A percentile compares a stretch with the other conserved stretches of the same genome.
Evolutionary conservation across 148 eudicot genomes (phyloP).

Genomic region (Vaccinium darrowii): DNA sequence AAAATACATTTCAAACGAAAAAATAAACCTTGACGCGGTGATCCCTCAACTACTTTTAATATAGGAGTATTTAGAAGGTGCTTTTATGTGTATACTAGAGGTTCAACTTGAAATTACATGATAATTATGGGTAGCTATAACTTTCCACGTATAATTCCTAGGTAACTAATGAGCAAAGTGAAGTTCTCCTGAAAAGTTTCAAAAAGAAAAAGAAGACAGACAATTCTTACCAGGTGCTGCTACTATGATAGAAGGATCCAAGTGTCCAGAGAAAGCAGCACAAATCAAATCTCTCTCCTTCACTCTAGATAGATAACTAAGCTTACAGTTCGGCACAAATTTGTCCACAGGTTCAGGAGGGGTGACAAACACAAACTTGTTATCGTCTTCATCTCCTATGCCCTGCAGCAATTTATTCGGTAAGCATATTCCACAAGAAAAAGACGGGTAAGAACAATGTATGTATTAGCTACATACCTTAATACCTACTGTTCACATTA

Average conservation of each 20-base stretch:
- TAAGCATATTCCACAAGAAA: not conserved
- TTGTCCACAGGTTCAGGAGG: constrained; percentile 44
- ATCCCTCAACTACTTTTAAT: not conserved
- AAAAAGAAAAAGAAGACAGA: not conserved
- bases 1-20: not conserved
- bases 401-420: constrained; percentile 35
- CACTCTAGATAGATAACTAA: constrained; percentile 54
- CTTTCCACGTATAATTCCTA: not conserved
- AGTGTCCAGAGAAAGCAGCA: constrained; percentile 68
- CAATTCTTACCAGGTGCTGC: constrained; percentile 69
- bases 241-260: constrained; percentile 66
- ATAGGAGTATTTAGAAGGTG: not conserved
- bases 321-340: constrained; percentile 23
- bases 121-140: not conserved
- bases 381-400: constrained; percentile 40
- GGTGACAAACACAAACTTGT: constrained; percentile 54
- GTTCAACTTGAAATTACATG: not conserved
- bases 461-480: not conserved
- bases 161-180: not conserved
- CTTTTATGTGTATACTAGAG: not conserved
- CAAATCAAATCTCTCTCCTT: constrained; percentile 62
- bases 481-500: not conserved
- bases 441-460: constrained; percentile 4
- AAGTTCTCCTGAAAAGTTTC: not conserved
- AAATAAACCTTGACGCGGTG: not conserved